Percentiles rank a stretch among this genome's conserved stretches.
Conservation (phyloP, 176 grass and related monocot genomes). For the Musa schizocarpa region DNA sequence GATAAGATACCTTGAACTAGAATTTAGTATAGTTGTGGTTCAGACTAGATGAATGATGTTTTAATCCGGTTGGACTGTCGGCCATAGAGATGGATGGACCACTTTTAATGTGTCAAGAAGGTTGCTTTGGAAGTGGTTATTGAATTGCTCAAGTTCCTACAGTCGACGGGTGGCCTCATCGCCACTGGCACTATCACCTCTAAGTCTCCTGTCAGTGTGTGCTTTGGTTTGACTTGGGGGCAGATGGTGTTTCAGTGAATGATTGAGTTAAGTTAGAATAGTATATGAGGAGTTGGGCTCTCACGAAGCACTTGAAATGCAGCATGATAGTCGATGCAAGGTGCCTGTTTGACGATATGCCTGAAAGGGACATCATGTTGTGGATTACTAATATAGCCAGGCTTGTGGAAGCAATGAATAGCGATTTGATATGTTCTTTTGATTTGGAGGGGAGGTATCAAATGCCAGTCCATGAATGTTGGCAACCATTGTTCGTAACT, state of each 20-base stretch:
- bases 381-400: constrained; percentile 55
- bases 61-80: too few relatives aligned
- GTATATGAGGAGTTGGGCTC: constrained; percentile 45
- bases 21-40: too few relatives aligned
- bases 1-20: too few relatives aligned
- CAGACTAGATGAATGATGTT: too few relatives aligned
- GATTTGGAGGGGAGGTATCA: constrained; percentile 24
- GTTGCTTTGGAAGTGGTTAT: constrained; percentile 27
- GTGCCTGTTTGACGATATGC: constrained; percentile 63
- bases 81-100: too few relatives aligned
- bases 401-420: constrained; percentile 30
- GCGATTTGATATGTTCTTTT: constrained; percentile 42
- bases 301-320: constrained; percentile 35
- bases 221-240: constrained; percentile 37
- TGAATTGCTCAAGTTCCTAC: constrained; percentile 47
- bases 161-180: constrained; percentile 12
- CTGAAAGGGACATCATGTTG: constrained; percentile 26
- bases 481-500: constrained; percentile 33
- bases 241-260: constrained; percentile 46
- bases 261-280: constrained; percentile 41
- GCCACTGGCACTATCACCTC: constrained; percentile 31
- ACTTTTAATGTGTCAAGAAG: too few relatives aligned
- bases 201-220: constrained; percentile 37
- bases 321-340: constrained; percentile 48
- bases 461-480: constrained; percentile 24